Evolutionary conservation across 1,284 basidiomycete species (phyloP).

Genomic region (Rhodotorula sp.): DNA sequence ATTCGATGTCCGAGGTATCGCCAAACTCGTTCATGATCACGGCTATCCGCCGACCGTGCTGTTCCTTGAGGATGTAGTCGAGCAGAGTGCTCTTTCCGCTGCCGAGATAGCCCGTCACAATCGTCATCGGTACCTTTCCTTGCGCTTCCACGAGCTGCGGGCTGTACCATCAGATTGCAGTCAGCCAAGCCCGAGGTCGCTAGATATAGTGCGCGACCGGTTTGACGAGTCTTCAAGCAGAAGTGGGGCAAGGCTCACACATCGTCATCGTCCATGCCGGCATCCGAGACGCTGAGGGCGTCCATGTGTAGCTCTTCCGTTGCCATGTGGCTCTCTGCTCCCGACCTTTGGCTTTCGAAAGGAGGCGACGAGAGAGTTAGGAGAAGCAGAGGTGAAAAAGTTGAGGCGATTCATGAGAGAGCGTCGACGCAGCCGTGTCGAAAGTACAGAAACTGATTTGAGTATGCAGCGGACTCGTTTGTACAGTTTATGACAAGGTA

Average conservation of each 20-base stretch:
- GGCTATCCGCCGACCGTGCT: conserved; percentile 88
- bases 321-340: background rate
- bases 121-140: conserved; percentile 33
- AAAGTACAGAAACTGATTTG: too few species aligned
- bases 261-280: background rate
- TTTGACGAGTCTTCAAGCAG: background rate
- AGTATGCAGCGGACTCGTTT: too few species aligned
- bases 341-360: background rate
- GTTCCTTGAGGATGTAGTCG: conserved; percentile 76
- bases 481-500: too few species aligned
- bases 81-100: conserved; percentile 83
- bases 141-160: conserved; percentile 20
- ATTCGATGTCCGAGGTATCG: conserved; percentile 57
- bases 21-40: conserved; percentile 97
- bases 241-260: conserved; percentile 4
- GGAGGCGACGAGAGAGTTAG: too few species aligned
- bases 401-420: too few species aligned
- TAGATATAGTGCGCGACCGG: background rate
- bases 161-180: background rate
- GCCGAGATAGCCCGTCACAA: conserved; percentile 69
- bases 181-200: background rate
- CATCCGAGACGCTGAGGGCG: background rate
- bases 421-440: too few species aligned
- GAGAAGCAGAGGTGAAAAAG: too few species aligned
- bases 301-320: background rate